Evolutionary conservation across 2,329 filamentous ascomycete species (phyloP).

Genomic region (Meredithiella fracta): DNA sequence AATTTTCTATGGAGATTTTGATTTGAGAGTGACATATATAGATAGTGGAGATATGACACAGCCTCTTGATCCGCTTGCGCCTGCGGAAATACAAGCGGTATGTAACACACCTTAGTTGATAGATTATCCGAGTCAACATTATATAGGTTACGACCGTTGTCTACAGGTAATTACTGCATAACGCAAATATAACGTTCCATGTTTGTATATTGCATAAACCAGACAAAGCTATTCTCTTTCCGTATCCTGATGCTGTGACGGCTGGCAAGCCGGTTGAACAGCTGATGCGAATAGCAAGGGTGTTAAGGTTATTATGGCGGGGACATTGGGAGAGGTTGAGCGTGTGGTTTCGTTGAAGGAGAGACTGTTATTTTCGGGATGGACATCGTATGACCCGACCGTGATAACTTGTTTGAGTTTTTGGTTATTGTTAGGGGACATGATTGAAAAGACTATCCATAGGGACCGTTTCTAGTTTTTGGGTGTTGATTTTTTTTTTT

Average conservation of each 20-base stretch:
- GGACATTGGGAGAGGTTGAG: too few species aligned
- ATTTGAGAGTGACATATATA: too few species aligned
- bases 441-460: slow-evolving; percentile 19
- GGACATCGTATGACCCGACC: background rate
- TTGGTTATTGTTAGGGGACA: slow-evolving; percentile 21
- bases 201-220: slow-evolving; percentile 35
- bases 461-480: slow-evolving; percentile 31
- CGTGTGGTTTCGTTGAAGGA: too few species aligned
- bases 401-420: slow-evolving; percentile 21
- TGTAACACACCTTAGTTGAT: too few species aligned
- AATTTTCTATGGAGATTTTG: too few species aligned
- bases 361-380: background rate
- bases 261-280: too few species aligned
- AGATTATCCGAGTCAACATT: too few species aligned
- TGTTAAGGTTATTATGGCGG: too few species aligned
- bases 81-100: slow-evolving; percentile 18
- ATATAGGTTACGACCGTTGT: slow-evolving; percentile 7
- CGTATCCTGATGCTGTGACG: slow-evolving; percentile 28
- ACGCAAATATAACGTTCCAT: slow-evolving; percentile 25
- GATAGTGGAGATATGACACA: slow-evolving; percentile 10
- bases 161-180: slow-evolving; percentile 10
- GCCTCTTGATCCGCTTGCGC: slow-evolving; percentile 19
- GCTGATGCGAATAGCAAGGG: too few species aligned
- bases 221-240: slow-evolving; percentile 29
- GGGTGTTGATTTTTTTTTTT: slow-evolving; percentile 33